Base-by-base conservation (phyloP, 2,329 filamentous ascomycete species). In the Gaeumannomyces sp. region DNA sequence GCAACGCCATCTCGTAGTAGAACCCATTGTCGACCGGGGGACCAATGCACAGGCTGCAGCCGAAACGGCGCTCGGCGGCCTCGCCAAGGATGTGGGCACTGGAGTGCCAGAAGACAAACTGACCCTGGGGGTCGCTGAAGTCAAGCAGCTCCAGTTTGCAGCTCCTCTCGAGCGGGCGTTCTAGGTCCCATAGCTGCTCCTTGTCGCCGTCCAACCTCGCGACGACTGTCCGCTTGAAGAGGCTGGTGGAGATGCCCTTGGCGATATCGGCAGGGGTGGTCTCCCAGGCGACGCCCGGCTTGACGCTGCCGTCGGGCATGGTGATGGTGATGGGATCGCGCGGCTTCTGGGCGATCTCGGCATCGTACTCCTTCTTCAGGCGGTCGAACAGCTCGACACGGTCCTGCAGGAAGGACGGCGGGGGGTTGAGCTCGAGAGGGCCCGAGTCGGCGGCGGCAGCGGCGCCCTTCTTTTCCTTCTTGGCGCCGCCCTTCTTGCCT, bases 61-160 rank as follows among this genome's bases (percentile, higher is more conserved):
- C 92, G 74, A 93, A 99, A 72, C 93, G 86, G 73, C 90, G 86
- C 79, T 99, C 95, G 62, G 90, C 91, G 66, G 93, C 93, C 78
- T 98, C 95, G 70, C 95, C 95, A n/a, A 99, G 86, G 69, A 96
- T 89, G 76, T 99, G 95, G 59, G 95, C 95, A 72, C 90, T 94
- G 27, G 92, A 96, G 78, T 98, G 95, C 94, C 94, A 99, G 80
- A 97, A 99, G 65, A 98, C 94, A 76, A 92, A 92, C 80, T 95
- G 93, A 72, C 92, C 94, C 78, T 91, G 73, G 61, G 82, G 79
- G 69, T 84, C 77, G 73, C 76, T 89, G 80, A 98, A 99, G 69
- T 90, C 88, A 68, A 98, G 83, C 64, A 97, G 83, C 73, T 93
- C 90, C 33, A 99, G 84, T 71, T 86, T 90, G 80, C 92, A 95